Evolutionary conservation across 371 early-diverging fungal species (phyloP).

Genomic region (Paraphysoderma sedebokerense): DNA sequence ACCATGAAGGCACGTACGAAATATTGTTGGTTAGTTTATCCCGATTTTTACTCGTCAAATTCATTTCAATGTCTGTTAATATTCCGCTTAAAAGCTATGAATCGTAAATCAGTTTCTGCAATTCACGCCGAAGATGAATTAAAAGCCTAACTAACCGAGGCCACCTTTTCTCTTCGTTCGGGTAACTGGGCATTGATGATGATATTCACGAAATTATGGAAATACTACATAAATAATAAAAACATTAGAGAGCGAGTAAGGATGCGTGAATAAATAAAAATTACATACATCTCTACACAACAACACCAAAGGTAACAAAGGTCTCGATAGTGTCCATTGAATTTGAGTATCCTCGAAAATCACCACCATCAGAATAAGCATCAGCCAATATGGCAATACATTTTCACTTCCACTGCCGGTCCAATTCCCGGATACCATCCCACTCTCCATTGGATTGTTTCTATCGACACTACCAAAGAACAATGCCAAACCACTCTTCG

Average conservation of each 20-base stretch:
- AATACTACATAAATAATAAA: constrained; percentile 19
- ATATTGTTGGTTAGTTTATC: background rate
- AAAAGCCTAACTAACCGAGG: too few species aligned
- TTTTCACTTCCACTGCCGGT: too few species aligned
- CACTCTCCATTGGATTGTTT: too few species aligned
- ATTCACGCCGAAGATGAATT: too few species aligned
- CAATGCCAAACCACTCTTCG: too few species aligned
- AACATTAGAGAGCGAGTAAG: background rate
- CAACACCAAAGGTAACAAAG: constrained; percentile 56
- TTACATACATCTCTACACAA: constrained; percentile 42
- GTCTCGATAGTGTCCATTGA: constrained; percentile 67
- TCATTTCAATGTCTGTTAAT: background rate
- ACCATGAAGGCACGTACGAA: background rate
- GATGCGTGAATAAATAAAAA: background rate
- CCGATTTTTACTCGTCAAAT: background rate
- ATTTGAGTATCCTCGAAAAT: constrained; percentile 62
- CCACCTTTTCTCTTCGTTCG: constrained; percentile 44
- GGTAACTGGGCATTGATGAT: constrained; percentile 52
- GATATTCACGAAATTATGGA: constrained; percentile 38
- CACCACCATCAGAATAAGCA: constrained; percentile 44
- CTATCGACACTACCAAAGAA: too few species aligned
- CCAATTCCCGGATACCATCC: too few species aligned
- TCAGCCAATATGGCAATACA: constrained; percentile 34
- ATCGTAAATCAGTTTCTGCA: too few species aligned
- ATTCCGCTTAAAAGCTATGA: constrained; percentile 26